These are phyloP conservation scores for Tolypocladium ophioglossoides DNA, from an alignment of 2,329 filamentous ascomycete genomes.

Conservation along the genomic window DNA sequence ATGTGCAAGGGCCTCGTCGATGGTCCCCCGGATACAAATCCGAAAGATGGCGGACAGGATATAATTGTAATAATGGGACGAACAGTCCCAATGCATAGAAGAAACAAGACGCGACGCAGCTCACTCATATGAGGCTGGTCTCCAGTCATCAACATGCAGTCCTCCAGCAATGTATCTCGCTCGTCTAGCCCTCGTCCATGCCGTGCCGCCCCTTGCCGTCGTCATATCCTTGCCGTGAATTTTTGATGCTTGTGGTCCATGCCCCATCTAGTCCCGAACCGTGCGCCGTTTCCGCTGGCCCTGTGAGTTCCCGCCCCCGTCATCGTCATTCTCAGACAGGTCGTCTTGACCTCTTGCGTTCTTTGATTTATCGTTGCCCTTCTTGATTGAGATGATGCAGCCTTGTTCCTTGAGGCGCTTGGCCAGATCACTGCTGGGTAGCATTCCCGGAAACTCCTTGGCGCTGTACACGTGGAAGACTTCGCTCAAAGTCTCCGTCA, in stretches of 20 bases:
- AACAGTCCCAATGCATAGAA: neutral
- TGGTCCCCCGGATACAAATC: neutral
- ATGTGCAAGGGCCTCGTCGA: neutral
- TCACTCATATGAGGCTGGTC: neutral
- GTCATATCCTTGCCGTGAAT: neutral
- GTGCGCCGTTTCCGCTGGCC: slow-evolving; percentile 6
- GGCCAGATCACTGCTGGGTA: slow-evolving; percentile 62
- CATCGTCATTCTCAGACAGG: slow-evolving; percentile 8
- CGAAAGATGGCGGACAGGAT: neutral
- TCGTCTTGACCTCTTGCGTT: slow-evolving; percentile 6
- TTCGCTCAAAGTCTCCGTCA: slow-evolving; percentile 49
- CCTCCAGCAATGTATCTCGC: neutral
- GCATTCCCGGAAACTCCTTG: slow-evolving; percentile 81
- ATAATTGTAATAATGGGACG: neutral
- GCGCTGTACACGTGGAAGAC: slow-evolving; percentile 74
- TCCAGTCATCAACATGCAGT: neutral
- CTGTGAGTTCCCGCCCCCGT: slow-evolving; percentile 5
- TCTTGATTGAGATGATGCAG: slow-evolving; percentile 77
- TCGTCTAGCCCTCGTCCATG: neutral
- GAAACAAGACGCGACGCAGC: neutral
- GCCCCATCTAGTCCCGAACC: slow-evolving; percentile 2
- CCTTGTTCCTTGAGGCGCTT: slow-evolving; percentile 69
- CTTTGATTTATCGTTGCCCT: slow-evolving; percentile 58
- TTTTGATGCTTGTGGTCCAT: neutral
- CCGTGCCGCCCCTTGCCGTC: neutral